Conservation (phyloP, 495 filamentous ascomycete species). For the Haplographium delicatum region DNA sequence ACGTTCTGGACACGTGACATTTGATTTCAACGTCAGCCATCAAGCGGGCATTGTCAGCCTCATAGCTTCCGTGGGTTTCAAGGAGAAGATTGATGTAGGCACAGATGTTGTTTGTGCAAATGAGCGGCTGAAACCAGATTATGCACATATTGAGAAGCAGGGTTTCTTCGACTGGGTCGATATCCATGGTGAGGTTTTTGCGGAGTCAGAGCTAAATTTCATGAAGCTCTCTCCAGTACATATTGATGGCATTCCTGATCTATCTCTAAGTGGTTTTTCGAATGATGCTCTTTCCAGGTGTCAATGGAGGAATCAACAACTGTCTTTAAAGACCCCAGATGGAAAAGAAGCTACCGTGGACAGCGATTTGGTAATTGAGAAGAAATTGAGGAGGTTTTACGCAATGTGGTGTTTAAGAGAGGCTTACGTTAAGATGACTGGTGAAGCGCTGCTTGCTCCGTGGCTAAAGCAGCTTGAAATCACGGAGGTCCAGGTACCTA, state of each 20-base stretch:
- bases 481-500: conserved; percentile 54
- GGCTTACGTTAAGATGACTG: conserved; percentile 90
- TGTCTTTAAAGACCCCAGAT: conserved; percentile 3
- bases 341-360: conserved; percentile 23
- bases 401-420: conserved; percentile 86
- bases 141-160: conserved; percentile 31
- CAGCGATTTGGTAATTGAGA: conserved; percentile 39
- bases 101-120: conserved; percentile 72
- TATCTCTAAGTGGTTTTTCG: conserved; percentile 1
- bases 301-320: conserved; percentile 11
- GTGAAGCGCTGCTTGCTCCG: conserved; percentile 74
- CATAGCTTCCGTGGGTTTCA: conserved; percentile 35
- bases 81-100: conserved; percentile 40
- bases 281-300: conserved; percentile 21
- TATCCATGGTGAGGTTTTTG: conserved; percentile 77
- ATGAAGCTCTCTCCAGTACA: conserved; percentile 40
- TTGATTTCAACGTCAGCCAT: conserved; percentile 87
- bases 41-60: conserved; percentile 74
- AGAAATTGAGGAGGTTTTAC: conserved; percentile 73
- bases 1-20: conserved; percentile 29
- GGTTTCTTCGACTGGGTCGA: conserved; percentile 64
- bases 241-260: background rate
- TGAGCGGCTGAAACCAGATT: conserved; percentile 52
- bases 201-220: conserved; percentile 45
- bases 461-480: conserved; percentile 74